Evolutionary conservation across 805 yeast species (phyloP), one percentile per base, ranked within the genome.

Genomic region (Candida patagonica): DNA sequence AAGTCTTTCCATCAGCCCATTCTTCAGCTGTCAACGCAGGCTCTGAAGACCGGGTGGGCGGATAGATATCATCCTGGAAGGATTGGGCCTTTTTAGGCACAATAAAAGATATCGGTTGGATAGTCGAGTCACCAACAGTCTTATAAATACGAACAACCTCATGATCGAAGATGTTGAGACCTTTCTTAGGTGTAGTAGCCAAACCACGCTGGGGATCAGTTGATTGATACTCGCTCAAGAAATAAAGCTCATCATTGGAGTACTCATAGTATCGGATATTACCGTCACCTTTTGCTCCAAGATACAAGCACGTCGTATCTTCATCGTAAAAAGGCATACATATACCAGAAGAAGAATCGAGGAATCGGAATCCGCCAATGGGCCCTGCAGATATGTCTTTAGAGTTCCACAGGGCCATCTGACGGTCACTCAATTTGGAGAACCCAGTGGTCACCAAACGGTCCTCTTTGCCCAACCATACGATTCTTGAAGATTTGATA

Each of bases 241-340:
- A 85, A 61, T 70, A 78, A 41, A 92, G 68, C 53, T 78, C 81
- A 54, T 89, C 96, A 53, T 83, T 76, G 46, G 78, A 86, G 60
- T 74, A 86, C 66, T 92, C 98, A 57, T 68, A 92, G 64, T 89
- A 89, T 55, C 96, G 83, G 54, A 92, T 85, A 60, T 89, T 92
- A 53, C 97, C 97, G 61, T 92, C 98, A 60, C 96, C 96, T 62
- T 92, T 89, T 51, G 98, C 99, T 24, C 95, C 97, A 45, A 92
- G 66, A 56, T 81, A 92, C 44, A 92, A 68, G 43, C 88, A 75
- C 41, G 78, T 75, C 33, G 83, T 87, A 26, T 82, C 73, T 21
- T 76, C 82, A 57, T 92, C 99, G 57, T 66, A 92, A 53, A 82
- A 74, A 22, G 98, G 98, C 74, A 92, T 82, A 60, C 88, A 66